Evolutionary conservation across 2,329 filamentous ascomycete species (phyloP).

Genomic region (Phyllosticta citribraziliensis): DNA sequence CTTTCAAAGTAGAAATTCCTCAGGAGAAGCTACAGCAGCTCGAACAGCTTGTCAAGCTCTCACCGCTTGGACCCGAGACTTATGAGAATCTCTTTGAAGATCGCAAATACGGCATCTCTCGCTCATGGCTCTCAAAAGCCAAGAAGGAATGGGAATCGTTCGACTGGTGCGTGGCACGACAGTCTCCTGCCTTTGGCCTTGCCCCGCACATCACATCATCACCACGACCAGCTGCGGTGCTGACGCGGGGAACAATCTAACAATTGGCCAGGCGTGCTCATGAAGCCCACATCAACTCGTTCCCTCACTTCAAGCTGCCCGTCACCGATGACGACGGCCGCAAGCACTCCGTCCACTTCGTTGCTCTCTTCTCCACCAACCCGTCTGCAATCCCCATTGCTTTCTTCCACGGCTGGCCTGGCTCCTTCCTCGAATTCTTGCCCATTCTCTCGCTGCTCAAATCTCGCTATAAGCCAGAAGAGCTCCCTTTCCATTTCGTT

Average conservation of each 20-base stretch:
- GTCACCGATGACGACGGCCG: slow-evolving; percentile 31
- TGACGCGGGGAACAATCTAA: not conserved
- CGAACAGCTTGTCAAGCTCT: slow-evolving; percentile 26
- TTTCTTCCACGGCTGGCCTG: slow-evolving; percentile 50
- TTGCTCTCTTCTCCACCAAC: slow-evolving; percentile 45
- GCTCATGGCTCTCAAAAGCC: slow-evolving; percentile 24
- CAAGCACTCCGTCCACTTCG: slow-evolving; percentile 42
- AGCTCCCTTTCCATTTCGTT: slow-evolving; percentile 48
- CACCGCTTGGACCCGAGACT: slow-evolving; percentile 23
- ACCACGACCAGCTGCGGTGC: not conserved
- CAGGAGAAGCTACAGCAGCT: slow-evolving; percentile 25
- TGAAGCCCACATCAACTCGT: slow-evolving; percentile 39
- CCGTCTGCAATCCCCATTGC: slow-evolving; percentile 43
- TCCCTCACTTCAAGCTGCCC: slow-evolving; percentile 41
- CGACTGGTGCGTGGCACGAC: slow-evolving; percentile 21
- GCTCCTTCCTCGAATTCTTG: slow-evolving; percentile 48
- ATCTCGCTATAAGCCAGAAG: slow-evolving; percentile 38
- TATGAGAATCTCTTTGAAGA: slow-evolving; percentile 22
- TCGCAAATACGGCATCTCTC: slow-evolving; percentile 21
- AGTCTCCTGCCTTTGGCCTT: not conserved
- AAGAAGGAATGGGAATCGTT: slow-evolving; percentile 31
- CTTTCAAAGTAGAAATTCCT: slow-evolving; percentile 23
- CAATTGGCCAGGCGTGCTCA: not conserved
- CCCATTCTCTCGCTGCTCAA: slow-evolving; percentile 38
- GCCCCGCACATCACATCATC: not conserved